Conservation (phyloP, 2,329 filamentous ascomycete species). For the Colletotrichum godetiae region DNA sequence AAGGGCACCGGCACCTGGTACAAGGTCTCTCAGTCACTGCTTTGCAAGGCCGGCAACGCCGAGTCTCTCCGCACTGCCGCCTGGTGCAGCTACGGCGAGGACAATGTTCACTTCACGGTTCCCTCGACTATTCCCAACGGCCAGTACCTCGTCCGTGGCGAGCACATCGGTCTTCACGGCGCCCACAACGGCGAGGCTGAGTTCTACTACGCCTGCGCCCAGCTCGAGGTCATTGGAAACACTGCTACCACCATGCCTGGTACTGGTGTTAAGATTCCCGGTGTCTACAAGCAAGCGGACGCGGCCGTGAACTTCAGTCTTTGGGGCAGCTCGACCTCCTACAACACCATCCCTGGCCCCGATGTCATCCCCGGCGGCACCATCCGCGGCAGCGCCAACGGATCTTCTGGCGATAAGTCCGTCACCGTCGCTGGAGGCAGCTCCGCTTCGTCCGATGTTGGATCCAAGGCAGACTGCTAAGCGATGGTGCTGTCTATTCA, state of each 20-base stretch:
- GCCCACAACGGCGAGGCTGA: slow-evolving; percentile 44
- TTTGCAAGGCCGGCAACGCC: slow-evolving; percentile 32
- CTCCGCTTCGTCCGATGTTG: background rate
- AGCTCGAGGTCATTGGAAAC: slow-evolving; percentile 50
- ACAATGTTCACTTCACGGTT: slow-evolving; percentile 45
- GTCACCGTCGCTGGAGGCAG: background rate
- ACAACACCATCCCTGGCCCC: slow-evolving; percentile 5
- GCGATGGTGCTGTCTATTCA: no score
- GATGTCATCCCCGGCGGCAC: slow-evolving; percentile 30
- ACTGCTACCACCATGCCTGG: slow-evolving; percentile 27
- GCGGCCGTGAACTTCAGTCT: slow-evolving; percentile 24
- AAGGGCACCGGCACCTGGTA: slow-evolving; percentile 40
- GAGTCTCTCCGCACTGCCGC: slow-evolving; percentile 17
- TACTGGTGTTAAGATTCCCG: slow-evolving; percentile 50
- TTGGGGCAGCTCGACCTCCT: slow-evolving; percentile 15
- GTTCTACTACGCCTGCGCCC: slow-evolving; percentile 58
- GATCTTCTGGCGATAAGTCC: slow-evolving; percentile 22
- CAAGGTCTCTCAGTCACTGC: slow-evolving; percentile 40
- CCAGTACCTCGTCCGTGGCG: slow-evolving; percentile 56
- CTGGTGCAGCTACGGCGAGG: slow-evolving; percentile 38
- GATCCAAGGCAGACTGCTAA: background rate
- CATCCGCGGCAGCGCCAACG: slow-evolving; percentile 30
- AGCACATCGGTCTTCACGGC: slow-evolving; percentile 60
- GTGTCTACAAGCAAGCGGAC: slow-evolving; percentile 42
- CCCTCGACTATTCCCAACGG: slow-evolving; percentile 52